phyloP scores from a whole-genome alignment of 2,329 filamentous ascomycete species.

The Neopestalotiopsis sp. region DNA sequence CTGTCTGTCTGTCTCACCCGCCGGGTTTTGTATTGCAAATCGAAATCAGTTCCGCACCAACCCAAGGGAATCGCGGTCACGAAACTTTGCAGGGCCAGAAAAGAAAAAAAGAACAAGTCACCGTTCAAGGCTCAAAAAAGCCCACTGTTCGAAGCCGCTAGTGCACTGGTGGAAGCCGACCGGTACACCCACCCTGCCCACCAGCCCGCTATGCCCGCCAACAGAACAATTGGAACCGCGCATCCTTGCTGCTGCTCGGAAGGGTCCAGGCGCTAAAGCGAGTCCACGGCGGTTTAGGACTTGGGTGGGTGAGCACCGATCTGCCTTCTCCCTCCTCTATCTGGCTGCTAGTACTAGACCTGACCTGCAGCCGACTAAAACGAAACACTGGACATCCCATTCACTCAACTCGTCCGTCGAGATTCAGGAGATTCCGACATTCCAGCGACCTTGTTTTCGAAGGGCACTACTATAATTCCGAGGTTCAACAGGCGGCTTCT shows the following conservation, averaged over 20 bases:
- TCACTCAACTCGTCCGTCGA: neutral
- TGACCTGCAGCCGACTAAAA: neutral
- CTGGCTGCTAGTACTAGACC: neutral
- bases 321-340: neutral
- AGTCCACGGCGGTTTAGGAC: neutral
- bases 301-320: neutral
- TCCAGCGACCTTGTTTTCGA: neutral
- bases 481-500: neutral
- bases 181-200: neutral
- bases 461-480: neutral
- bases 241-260: constrained; percentile 12
- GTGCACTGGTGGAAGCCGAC: neutral
- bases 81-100: neutral
- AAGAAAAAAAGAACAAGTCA: neutral
- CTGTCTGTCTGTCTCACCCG: neutral
- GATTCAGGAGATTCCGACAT: neutral
- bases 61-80: neutral
- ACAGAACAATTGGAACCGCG: neutral
- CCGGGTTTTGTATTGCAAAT: neutral
- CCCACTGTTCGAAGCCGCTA: neutral
- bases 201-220: neutral
- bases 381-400: neutral
- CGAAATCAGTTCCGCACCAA: neutral
- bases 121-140: neutral
- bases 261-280: constrained; percentile 13